Base-by-base conservation (phyloP, 2,329 filamentous ascomycete genomes). In the Seiridium cupressi region DNA sequence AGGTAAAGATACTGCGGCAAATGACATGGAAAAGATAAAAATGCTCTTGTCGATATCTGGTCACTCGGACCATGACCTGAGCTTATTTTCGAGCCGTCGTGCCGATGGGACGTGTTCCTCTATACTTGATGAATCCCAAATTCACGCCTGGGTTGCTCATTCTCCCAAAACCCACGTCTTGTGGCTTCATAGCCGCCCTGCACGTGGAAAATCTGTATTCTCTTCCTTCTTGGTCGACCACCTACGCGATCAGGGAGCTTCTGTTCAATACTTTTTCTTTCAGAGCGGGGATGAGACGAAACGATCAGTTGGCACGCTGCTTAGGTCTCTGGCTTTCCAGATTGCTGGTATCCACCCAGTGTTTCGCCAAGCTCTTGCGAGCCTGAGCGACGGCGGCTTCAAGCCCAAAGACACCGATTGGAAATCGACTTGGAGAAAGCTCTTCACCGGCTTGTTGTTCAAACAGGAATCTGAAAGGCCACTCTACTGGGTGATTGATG, bases 401-500 rank as follows among this genome's bases (percentile, higher is more conserved):
- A 54, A 58, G 35, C 40, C 48, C 0, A 61, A 57, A 9, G 59
- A 61, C 34, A 35, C n/a, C 7, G 59, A 61, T 13, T 61, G 59
- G 63, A 62, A 38, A 26, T 32, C 60, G 5, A 60, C 55, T 11
- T 64, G 63, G 61, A 61, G 46, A 40, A 63, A 38, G 36, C 4
- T 61, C 1, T 60, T 63, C 11, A 46, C 46, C 4, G 53, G 57
- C 6, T 18, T 58, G 3, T 44, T 64, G 0, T 56, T 61, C 18
- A 44, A 62, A 44, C 31, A 42, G 10, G 57, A 61, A 2, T 44
- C 51, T 3, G 8, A 36, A 3, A 8, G 7, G 1, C 55, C 55
- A 5, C 48, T 64, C 26, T 64, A 63, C 51, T 64, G 61, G 63
- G 48, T 64, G 9, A 60, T 64, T 18, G 63, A 64, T 26, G 63